Percentiles rank a stretch among this genome's conserved stretches.
These are phyloP conservation scores for Adiantum capillusveneris DNA, from an alignment of 75 land plant genomes.

Conservation along the genomic window DNA sequence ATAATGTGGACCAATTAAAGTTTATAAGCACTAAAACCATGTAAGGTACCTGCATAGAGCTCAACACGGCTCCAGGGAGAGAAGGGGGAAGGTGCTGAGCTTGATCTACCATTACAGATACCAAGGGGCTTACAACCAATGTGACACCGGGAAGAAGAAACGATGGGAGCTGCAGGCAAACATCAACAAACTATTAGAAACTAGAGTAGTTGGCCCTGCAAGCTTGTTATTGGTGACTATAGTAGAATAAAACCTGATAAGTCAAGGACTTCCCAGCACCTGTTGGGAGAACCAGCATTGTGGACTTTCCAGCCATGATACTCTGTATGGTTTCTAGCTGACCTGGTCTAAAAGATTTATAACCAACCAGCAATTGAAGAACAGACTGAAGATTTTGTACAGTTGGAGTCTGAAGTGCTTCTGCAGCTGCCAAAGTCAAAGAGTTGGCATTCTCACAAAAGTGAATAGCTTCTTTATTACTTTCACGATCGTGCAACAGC, in stretches of 20 bases:
- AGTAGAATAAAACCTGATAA: constrained; percentile 53
- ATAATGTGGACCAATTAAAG: too few relatives aligned
- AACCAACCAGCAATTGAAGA: constrained; percentile 55
- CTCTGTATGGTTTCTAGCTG: constrained; percentile 75
- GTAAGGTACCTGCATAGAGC: constrained; percentile 75
- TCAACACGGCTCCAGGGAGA: constrained; percentile 68
- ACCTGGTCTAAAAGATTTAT: constrained; percentile 66
- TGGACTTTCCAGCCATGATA: constrained; percentile 57
- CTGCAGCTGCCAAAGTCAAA: constrained; percentile 6
- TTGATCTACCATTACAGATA: constrained; percentile 96
- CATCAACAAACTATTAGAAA: background rate
- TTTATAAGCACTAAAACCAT: too few relatives aligned
- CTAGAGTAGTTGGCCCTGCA: background rate
- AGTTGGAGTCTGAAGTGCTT: constrained; percentile 38
- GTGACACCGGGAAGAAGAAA: constrained; percentile 77
- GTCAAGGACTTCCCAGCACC: constrained; percentile 95
- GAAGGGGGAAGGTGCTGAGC: constrained; percentile 58
- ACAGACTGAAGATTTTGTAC: constrained; percentile 59
- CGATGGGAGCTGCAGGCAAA: constrained; percentile 56
- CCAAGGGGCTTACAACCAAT: constrained; percentile 82
- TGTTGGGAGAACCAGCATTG: constrained; percentile 91
- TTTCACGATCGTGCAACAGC: too few relatives aligned
- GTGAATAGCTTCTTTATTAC: background rate
- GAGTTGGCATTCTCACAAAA: background rate
- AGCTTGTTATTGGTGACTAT: background rate